Base-by-base conservation (phyloP, 768 basidiomycete species). In the Daedalea quercina region DNA sequence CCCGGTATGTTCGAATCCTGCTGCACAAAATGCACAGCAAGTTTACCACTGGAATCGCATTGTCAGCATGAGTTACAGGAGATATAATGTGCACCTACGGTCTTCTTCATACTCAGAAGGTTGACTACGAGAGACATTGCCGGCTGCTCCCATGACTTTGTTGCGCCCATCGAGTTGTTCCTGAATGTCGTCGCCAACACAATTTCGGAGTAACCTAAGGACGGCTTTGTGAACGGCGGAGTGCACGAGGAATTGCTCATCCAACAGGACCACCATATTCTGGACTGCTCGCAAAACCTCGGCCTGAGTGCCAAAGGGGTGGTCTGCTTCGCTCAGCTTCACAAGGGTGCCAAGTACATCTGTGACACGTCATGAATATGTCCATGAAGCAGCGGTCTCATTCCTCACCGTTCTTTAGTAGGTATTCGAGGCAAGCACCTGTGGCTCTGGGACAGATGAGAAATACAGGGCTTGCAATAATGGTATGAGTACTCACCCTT, bases 81-180 rank as follows among this genome's bases (percentile, higher is more conserved):
- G 44, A 20, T 9, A 1, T 13, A 26, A 8, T 7, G 23, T n/a
- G 20, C 4, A 75, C 91, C 60, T 68, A 92, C 91, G 65, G 65
- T 94, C 94, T 70, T 87, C 78, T 65, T 93, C 91, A 61, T 93
- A 90, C 60, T 92, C 91, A 1, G 88, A 90, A n/a, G 89, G 87
- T 49, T 82, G 81, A 49, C 79, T 76, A 51, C 83, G 79, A 31
- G 75, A 74, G 3, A 80, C 74, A 64, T 77, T 84, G 22, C 84
- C 77, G 23, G 94, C 94, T 9, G 94, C 94, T 15, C 94, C 94
- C 79, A 94, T 84, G 50, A 82, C 71, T 63, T 81, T 77, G 59
- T 73, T 80, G 54, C 77, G 76, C 15, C 90, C 91, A 62, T 94
- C 92, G 26, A 92, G 67, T 60, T 88, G 85, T 63, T 94, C 92